Percentiles rank a stretch among this genome's conserved stretches.
Evolutionary conservation across 306 rosid species (phyloP).

Genomic region (Datisca glomerata): DNA sequence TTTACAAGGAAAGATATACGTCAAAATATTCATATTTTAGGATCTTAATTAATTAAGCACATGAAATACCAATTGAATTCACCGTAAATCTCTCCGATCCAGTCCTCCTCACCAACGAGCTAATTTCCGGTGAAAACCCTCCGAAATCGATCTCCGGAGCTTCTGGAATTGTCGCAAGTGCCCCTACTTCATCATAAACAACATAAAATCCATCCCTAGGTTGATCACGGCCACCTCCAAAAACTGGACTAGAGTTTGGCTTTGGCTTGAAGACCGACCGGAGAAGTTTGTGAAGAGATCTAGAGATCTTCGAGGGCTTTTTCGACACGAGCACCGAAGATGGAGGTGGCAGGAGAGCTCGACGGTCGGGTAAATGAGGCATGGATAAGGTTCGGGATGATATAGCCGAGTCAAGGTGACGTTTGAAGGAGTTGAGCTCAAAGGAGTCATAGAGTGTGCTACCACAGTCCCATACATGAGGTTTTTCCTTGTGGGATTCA

Average conservation of each 20-base stretch:
- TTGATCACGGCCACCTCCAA: slow-evolving; percentile 20
- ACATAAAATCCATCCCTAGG: slow-evolving; percentile 39
- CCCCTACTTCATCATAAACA: slow-evolving; percentile 48
- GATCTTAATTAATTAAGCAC: too few species aligned
- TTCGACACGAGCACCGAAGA: slow-evolving; percentile 1
- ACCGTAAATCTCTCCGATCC: slow-evolving; percentile 43
- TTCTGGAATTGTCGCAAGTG: slow-evolving; percentile 66
- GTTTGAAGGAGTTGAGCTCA: slow-evolving; percentile 45
- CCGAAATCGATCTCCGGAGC: slow-evolving; percentile 41
- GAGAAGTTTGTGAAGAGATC: slow-evolving; percentile 50
- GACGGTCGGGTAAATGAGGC: slow-evolving; percentile 32
- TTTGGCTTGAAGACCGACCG: slow-evolving; percentile 50
- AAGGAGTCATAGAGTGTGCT: slow-evolving; percentile 61
- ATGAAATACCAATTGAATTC: slow-evolving; percentile 34
- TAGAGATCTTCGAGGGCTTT: slow-evolving; percentile 45
- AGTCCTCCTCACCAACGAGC: slow-evolving; percentile 34
- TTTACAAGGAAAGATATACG: too few species aligned
- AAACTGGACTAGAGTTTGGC: slow-evolving; percentile 6
- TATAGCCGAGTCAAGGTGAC: slow-evolving; percentile 45
- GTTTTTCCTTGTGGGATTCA: slow-evolving; percentile 1
- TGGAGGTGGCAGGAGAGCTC: neutral
- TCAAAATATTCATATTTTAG: too few species aligned
- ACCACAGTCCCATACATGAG: slow-evolving; percentile 49
- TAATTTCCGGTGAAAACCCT: slow-evolving; percentile 45
- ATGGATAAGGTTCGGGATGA: slow-evolving; percentile 35